These are phyloP conservation scores for Alliaria petiolata DNA, from an alignment of 345 rosid species.

Conservation along the genomic window DNA sequence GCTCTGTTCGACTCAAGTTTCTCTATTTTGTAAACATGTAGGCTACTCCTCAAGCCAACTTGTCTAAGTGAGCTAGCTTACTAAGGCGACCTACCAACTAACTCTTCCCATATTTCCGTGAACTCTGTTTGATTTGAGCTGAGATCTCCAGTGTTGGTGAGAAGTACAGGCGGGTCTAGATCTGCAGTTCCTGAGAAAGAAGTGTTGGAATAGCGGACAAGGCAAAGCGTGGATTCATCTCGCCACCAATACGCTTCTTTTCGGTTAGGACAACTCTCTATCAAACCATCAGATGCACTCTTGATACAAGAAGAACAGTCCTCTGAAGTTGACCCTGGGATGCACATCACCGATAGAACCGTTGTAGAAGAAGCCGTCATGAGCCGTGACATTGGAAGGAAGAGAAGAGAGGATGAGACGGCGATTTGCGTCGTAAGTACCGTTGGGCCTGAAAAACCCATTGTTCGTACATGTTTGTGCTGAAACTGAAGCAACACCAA, in stretches of 20 bases:
- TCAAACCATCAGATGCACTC: background rate
- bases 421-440: slow-evolving; percentile 22
- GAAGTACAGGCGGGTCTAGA: background rate
- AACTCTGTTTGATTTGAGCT: background rate
- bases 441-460: slow-evolving; percentile 25
- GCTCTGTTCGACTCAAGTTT: background rate
- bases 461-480: slow-evolving; percentile 1
- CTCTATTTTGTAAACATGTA: slow-evolving; percentile 20
- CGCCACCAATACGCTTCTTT: background rate
- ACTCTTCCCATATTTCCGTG: background rate
- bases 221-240: background rate
- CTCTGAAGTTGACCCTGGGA: slow-evolving; percentile 16
- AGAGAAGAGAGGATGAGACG: slow-evolving; percentile 18
- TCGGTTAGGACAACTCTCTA: background rate
- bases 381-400: slow-evolving; percentile 12
- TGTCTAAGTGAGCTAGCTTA: slow-evolving; percentile 53
- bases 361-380: slow-evolving; percentile 13
- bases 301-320: slow-evolving; percentile 16
- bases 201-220: slow-evolving; percentile 1
- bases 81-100: background rate
- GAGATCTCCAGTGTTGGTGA: background rate
- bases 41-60: slow-evolving; percentile 76
- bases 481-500: background rate
- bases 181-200: background rate
- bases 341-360: slow-evolving; percentile 26